A percentile compares a stretch with the other conserved stretches of the same genome.
Evolutionary conservation across 768 basidiomycete genomes (phyloP).

Genomic region (Mrakia blollopis): DNA sequence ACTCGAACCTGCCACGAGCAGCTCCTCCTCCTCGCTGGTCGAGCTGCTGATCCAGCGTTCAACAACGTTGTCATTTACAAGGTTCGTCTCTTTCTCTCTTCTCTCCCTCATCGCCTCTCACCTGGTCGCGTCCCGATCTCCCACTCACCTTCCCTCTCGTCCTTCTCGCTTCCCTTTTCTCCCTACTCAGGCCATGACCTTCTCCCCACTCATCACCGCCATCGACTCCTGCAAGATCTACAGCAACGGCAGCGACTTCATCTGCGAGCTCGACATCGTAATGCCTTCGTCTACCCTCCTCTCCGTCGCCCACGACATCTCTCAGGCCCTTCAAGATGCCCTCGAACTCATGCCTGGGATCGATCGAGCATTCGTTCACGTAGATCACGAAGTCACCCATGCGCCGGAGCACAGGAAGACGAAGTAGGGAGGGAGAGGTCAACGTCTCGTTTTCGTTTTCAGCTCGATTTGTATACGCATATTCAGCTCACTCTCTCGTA

Average conservation of each 20-base stretch:
- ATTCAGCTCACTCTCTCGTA: no score
- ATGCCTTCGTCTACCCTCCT: conserved; percentile 61
- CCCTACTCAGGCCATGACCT: conserved; percentile 87
- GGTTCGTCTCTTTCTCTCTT: conserved; percentile 29
- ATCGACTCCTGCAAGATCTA: conserved; percentile 66
- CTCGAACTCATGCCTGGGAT: conserved; percentile 40
- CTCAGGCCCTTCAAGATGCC: conserved; percentile 44
- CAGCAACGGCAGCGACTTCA: conserved; percentile 55
- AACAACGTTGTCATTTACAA: conserved; percentile 86
- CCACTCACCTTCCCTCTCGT: conserved; percentile 48
- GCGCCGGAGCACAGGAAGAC: conserved; percentile 33
- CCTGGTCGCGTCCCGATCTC: neutral
- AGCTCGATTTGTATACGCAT: no score
- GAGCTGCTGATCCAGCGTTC: conserved; percentile 86
- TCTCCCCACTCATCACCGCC: conserved; percentile 75
- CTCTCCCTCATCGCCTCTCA: no score
- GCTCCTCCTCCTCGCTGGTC: conserved; percentile 83
- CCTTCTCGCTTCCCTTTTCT: conserved; percentile 75
- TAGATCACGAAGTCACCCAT: conserved; percentile 40
- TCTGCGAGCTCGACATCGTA: conserved; percentile 83
- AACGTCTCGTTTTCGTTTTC: no score
- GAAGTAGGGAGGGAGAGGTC: neutral
- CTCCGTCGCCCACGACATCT: conserved; percentile 39
- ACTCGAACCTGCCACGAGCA: conserved; percentile 66
- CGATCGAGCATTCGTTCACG: conserved; percentile 39